A percentile compares a stretch with the other conserved stretches of the same genome.
phyloP scores from a whole-genome alignment of 2,329 filamentous ascomycete species.

The Dendryphion nanum region DNA sequence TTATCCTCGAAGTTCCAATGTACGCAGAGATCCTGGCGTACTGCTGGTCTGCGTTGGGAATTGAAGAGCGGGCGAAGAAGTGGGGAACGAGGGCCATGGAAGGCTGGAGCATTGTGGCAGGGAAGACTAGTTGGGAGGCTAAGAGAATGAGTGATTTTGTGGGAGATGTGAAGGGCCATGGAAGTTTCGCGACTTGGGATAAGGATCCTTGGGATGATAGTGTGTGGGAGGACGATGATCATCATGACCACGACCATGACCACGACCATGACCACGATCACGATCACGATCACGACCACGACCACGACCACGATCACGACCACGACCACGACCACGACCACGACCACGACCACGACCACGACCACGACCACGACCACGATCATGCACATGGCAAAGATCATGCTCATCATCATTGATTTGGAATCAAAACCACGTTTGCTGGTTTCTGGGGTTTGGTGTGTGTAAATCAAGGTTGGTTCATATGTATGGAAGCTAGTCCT shows the following conservation, averaged over 20 bases:
- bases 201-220: conserved; percentile 6
- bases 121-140: conserved; percentile 12
- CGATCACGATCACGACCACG: neutral
- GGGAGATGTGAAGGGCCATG: conserved; percentile 11
- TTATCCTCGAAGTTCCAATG: conserved; percentile 20
- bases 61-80: conserved; percentile 22
- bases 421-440: too few species aligned
- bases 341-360: neutral
- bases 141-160: conserved; percentile 11
- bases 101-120: conserved; percentile 15
- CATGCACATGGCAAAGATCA: too few species aligned
- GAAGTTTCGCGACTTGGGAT: conserved; percentile 11
- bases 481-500: too few species aligned
- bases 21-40: conserved; percentile 36
- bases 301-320: neutral
- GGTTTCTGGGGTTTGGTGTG: too few species aligned
- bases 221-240: conserved; percentile 3
- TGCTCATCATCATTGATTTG: too few species aligned
- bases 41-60: conserved; percentile 25
- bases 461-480: too few species aligned
- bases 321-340: neutral
- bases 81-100: conserved; percentile 25
- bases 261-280: conserved; percentile 5
- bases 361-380: neutral
- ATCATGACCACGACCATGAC: conserved; percentile 7